These are phyloP conservation scores for Alternaria arbusti DNA, from an alignment of 2,329 filamentous ascomycete species.

Conservation along the genomic window DNA sequence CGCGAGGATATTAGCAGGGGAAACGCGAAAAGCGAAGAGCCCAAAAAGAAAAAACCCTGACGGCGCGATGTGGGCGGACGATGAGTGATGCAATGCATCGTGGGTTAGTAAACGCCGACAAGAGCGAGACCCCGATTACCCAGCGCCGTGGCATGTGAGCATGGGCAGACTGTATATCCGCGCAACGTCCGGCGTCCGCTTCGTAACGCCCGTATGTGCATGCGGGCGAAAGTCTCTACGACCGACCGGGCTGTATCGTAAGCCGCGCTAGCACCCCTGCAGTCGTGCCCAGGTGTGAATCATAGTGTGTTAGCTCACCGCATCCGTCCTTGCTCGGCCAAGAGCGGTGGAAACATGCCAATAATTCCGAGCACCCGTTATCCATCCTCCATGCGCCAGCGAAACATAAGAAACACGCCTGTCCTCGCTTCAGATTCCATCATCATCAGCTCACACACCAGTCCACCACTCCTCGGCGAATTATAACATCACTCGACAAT, in stretches of 20 bases:
- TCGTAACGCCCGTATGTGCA: slow-evolving; percentile 14
- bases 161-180: slow-evolving; percentile 9
- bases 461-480: slow-evolving; percentile 9
- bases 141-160: background rate
- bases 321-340: slow-evolving; percentile 22
- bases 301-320: slow-evolving; percentile 29
- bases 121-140: slow-evolving; percentile 11
- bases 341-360: slow-evolving; percentile 37
- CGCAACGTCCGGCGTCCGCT: slow-evolving; percentile 13
- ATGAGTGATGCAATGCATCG: slow-evolving; percentile 22
- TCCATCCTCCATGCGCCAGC: slow-evolving; percentile 30
- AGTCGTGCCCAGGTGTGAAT: slow-evolving; percentile 21
- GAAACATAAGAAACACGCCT: slow-evolving; percentile 42
- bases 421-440: slow-evolving; percentile 22
- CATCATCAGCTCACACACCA: slow-evolving; percentile 16
- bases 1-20: slow-evolving; percentile 1
- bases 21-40: slow-evolving; percentile 4
- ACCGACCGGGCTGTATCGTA: slow-evolving; percentile 8
- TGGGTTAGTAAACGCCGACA: slow-evolving; percentile 26
- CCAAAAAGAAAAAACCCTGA: background rate
- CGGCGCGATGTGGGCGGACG: background rate
- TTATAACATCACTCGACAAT: background rate
- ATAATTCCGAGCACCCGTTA: slow-evolving; percentile 36
- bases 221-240: slow-evolving; percentile 14
- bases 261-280: slow-evolving; percentile 24